A percentile compares a stretch with the other conserved stretches of the same genome.
Evolutionary conservation across 2,329 filamentous ascomycete genomes (phyloP).

Genomic region (Paraconiothyrium sp.): DNA sequence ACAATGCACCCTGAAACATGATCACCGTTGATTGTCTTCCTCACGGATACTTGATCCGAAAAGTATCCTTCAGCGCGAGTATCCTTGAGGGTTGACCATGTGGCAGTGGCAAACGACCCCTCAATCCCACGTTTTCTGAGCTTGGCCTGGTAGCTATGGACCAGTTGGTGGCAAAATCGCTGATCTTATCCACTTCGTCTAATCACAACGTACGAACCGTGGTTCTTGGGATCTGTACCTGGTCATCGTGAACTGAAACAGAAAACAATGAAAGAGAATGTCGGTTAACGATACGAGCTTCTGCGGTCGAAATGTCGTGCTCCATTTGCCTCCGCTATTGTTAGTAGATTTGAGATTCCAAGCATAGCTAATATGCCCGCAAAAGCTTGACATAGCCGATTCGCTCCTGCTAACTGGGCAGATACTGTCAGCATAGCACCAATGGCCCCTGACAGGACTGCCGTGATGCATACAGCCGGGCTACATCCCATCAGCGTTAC

Average conservation of each 20-base stretch:
- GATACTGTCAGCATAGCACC: not conserved
- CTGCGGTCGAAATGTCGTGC: not conserved
- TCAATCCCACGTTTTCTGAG: constrained; percentile 11
- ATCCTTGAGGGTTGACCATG: constrained; percentile 20
- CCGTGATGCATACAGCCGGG: not conserved
- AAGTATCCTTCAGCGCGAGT: constrained; percentile 9
- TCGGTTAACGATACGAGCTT: not conserved
- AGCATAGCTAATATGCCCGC: not conserved
- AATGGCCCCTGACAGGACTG: not conserved
- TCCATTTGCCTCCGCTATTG: not conserved
- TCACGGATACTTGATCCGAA: not conserved
- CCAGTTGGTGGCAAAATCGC: not conserved
- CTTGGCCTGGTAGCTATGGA: not conserved
- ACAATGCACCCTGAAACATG: constrained; percentile 9
- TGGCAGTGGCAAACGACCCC: constrained; percentile 24
- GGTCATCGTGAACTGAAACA: not conserved
- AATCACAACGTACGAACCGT: not conserved
- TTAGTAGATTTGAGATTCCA: not conserved
- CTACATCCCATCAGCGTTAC: not conserved
- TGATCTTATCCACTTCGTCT: constrained; percentile 6
- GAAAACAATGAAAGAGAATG: not conserved
- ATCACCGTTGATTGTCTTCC: not conserved
- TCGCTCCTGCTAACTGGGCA: not conserved
- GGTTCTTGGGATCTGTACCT: not conserved
- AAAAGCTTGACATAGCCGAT: not conserved